These are phyloP conservation scores for Rhexocercosporidium sp. DNA, from an alignment of 2,329 filamentous ascomycete species.

Conservation along the genomic window DNA sequence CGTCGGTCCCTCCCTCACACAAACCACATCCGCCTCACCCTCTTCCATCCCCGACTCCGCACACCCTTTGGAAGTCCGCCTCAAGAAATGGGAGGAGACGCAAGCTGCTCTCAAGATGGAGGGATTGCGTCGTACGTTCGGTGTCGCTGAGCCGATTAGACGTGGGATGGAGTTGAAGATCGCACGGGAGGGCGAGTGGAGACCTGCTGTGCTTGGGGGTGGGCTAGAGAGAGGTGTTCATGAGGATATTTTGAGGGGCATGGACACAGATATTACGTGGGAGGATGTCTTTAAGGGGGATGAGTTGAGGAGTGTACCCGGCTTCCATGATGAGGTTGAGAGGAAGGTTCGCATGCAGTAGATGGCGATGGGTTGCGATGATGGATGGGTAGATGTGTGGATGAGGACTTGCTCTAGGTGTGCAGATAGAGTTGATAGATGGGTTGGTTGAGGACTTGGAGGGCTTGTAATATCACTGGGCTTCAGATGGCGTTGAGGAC, in stretches of 20 bases:
- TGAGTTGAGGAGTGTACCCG: conserved; percentile 71
- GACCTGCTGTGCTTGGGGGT: conserved; percentile 70
- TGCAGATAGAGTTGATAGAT: conserved; percentile 11
- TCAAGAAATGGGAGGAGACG: conserved; percentile 87
- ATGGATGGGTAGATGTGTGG: conserved; percentile 10
- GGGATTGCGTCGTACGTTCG: conserved; percentile 83
- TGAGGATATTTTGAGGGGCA: conserved; percentile 84
- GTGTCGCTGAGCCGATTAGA: conserved; percentile 89
- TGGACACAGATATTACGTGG: conserved; percentile 82
- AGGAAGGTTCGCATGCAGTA: conserved; percentile 78
- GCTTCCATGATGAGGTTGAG: conserved; percentile 94
- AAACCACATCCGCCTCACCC: conserved; percentile 50
- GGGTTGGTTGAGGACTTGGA: conserved; percentile 2
- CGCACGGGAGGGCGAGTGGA: conserved; percentile 78
- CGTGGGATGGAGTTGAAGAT: conserved; percentile 96
- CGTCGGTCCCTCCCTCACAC: conserved; percentile 67
- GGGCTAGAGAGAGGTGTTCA: conserved; percentile 63
- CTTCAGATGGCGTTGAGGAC: conserved; percentile 30
- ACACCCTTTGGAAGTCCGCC: conserved; percentile 91
- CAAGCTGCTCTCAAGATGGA: conserved; percentile 90
- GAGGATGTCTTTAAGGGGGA: conserved; percentile 91
- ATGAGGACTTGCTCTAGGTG: not conserved
- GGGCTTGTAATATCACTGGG: conserved; percentile 32
- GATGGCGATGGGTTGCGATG: not conserved
- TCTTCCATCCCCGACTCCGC: conserved; percentile 56